A percentile compares a stretch with the other conserved stretches of the same genome.
Conservation (phyloP, 1,284 basidiomycete genomes). For the Marasmius fiardii region DNA sequence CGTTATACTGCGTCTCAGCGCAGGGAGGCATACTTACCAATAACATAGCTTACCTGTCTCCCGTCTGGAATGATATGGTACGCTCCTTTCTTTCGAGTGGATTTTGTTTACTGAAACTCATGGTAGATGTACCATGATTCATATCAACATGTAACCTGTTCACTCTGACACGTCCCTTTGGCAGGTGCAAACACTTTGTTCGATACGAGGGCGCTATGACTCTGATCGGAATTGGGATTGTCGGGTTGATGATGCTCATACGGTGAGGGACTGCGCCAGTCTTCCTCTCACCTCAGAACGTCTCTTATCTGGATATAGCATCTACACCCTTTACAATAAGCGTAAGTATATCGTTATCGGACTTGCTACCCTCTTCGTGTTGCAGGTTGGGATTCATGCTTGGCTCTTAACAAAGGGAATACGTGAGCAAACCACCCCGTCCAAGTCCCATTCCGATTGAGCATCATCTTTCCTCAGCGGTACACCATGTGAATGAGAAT, state of each 20-base stretch:
- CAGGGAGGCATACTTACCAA: neutral
- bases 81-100: neutral
- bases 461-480: neutral
- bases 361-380: slow-evolving; percentile 24
- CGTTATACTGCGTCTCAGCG: slow-evolving; percentile 12
- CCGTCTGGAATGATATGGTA: neutral
- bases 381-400: slow-evolving; percentile 33
- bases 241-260: slow-evolving; percentile 44
- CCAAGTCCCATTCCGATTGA: neutral
- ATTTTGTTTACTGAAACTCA: neutral
- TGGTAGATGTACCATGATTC: neutral
- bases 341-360: slow-evolving; percentile 19
- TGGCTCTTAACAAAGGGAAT: slow-evolving; percentile 33
- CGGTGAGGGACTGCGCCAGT: slow-evolving; percentile 28
- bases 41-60: neutral
- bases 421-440: slow-evolving; percentile 18
- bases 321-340: slow-evolving; percentile 27
- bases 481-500: neutral
- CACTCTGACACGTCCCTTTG: neutral
- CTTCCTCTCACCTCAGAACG: neutral
- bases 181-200: slow-evolving; percentile 35
- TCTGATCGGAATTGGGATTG: slow-evolving; percentile 36
- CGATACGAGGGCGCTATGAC: slow-evolving; percentile 45
- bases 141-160: slow-evolving; percentile 9
- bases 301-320: slow-evolving; percentile 16